phyloP scores from a whole-genome alignment of 2,329 filamentous ascomycete species.

The Scolecobasidium constrictum region DNA sequence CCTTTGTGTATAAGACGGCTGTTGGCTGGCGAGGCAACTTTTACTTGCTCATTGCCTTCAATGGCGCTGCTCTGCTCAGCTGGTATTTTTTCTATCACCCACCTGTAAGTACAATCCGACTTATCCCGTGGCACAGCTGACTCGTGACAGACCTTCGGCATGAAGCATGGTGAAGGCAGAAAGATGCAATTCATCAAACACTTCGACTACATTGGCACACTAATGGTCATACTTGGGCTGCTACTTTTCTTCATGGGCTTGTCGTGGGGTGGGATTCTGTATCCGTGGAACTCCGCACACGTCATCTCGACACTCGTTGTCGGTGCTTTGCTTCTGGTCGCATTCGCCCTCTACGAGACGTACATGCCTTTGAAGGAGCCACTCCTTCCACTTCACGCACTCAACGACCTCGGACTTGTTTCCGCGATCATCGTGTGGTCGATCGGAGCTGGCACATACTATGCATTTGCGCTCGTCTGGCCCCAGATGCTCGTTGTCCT shows the following conservation, averaged over 20 bases:
- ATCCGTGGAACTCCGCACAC: conserved; percentile 32
- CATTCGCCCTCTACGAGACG: conserved; percentile 15
- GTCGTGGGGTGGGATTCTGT: conserved; percentile 29
- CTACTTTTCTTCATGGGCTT: conserved; percentile 34
- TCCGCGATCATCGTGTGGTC: conserved; percentile 13
- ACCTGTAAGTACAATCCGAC: conserved; percentile 14
- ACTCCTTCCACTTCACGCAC: conserved; percentile 13
- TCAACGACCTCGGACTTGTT: conserved; percentile 12
- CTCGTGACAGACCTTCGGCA: conserved; percentile 7
- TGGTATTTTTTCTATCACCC: conserved; percentile 11
- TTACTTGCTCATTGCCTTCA: conserved; percentile 10
- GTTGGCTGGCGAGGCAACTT: conserved; percentile 11
- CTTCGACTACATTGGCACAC: conserved; percentile 30
- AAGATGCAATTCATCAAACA: conserved; percentile 10
- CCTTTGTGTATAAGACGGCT: conserved; percentile 5
- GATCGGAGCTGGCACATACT: conserved; percentile 14
- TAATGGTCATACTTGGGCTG: conserved; percentile 30
- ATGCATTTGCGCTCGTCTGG: conserved; percentile 14
- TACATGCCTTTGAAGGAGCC: conserved; percentile 13
- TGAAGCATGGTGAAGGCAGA: conserved; percentile 10
- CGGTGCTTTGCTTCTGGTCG: conserved; percentile 12
- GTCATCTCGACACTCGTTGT: conserved; percentile 20
- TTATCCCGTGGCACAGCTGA: conserved; percentile 16
- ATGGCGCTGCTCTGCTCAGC: not conserved
- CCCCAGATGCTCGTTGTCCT: conserved; percentile 13